These are phyloP conservation scores for Fusarium humuli DNA, from an alignment of 2,329 filamentous ascomycete genomes.

Conservation along the genomic window DNA sequence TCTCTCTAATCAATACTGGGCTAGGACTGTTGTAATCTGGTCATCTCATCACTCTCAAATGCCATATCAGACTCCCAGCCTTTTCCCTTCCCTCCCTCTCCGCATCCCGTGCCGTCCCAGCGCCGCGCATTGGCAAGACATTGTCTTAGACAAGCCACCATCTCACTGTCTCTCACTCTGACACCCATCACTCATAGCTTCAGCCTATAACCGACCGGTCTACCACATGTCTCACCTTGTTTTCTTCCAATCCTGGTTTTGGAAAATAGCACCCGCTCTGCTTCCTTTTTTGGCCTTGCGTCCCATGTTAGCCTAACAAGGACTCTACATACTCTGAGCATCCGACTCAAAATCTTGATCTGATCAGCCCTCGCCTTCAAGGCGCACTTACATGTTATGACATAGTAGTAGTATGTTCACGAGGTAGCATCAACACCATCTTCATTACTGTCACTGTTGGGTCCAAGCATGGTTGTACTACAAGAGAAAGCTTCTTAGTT, in stretches of 20 bases:
- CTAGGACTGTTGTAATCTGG: neutral
- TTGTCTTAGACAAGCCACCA: slow-evolving; percentile 42
- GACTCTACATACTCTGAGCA: neutral
- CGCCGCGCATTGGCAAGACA: slow-evolving; percentile 41
- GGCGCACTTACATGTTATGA: slow-evolving; percentile 16
- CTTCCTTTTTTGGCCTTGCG: slow-evolving; percentile 21
- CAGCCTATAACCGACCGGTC: slow-evolving; percentile 16
- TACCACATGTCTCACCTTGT: slow-evolving; percentile 27
- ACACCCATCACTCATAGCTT: slow-evolving; percentile 13
- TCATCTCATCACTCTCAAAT: neutral
- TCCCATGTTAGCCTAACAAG: neutral
- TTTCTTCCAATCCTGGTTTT: slow-evolving; percentile 16
- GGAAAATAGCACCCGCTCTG: slow-evolving; percentile 18
- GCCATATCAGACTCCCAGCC: neutral
- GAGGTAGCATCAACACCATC: slow-evolving; percentile 18
- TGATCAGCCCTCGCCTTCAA: slow-evolving; percentile 1
- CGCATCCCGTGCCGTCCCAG: slow-evolving; percentile 39
- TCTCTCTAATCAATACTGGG: neutral
- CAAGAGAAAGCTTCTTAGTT: slow-evolving; percentile 27
- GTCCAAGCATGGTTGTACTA: neutral
- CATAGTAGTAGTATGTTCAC: slow-evolving; percentile 10
- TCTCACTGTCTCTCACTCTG: slow-evolving; percentile 9
- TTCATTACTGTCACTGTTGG: neutral
- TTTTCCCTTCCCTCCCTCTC: slow-evolving; percentile 7
- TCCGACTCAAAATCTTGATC: slow-evolving; percentile 5